Evolutionary conservation across 2,329 filamentous ascomycete species (phyloP).

Genomic region (Trichoderma sp.): DNA sequence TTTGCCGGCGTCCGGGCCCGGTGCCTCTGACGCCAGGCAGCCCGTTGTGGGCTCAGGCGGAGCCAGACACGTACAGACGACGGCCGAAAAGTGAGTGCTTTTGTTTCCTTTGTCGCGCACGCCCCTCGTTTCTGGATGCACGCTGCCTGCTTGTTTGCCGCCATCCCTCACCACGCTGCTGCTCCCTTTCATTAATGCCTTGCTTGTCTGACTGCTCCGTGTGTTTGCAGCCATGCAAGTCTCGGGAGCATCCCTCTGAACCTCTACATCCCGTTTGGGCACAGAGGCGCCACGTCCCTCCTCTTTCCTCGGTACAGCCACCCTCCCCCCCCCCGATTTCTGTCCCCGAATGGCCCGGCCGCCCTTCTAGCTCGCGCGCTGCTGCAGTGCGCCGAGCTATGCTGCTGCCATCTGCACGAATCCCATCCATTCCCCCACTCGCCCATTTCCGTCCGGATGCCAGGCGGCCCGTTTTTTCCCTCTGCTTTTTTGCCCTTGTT

Average conservation of each 20-base stretch:
- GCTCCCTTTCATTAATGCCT: not conserved
- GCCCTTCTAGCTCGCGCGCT: slow-evolving; percentile 14
- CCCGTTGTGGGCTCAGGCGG: slow-evolving; percentile 45
- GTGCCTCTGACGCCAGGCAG: slow-evolving; percentile 49
- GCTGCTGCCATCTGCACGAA: slow-evolving; percentile 8
- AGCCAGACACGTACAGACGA: slow-evolving; percentile 51
- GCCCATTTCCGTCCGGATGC: slow-evolving; percentile 24
- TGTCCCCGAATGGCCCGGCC: slow-evolving; percentile 25
- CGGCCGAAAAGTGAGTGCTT: slow-evolving; percentile 57
- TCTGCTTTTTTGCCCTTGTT: not conserved
- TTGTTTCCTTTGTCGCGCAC: slow-evolving; percentile 21
- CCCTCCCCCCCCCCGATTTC: slow-evolving; percentile 3
- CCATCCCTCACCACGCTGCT: not conserved
- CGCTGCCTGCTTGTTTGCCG: not conserved
- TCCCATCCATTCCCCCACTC: slow-evolving; percentile 11
- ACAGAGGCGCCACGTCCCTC: not conserved
- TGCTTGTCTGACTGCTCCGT: not conserved
- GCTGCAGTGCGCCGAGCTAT: slow-evolving; percentile 16
- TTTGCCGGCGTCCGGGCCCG: slow-evolving; percentile 54
- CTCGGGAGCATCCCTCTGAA: not conserved
- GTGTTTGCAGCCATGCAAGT: slow-evolving; percentile 1
- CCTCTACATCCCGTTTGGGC: not conserved
- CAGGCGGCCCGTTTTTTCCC: slow-evolving; percentile 20
- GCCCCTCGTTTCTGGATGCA: not conserved
- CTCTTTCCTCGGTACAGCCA: slow-evolving; percentile 14